These are phyloP conservation scores for Patellifolia procumbens DNA, from an alignment of 179 eudicot species.

Conservation along the genomic window DNA sequence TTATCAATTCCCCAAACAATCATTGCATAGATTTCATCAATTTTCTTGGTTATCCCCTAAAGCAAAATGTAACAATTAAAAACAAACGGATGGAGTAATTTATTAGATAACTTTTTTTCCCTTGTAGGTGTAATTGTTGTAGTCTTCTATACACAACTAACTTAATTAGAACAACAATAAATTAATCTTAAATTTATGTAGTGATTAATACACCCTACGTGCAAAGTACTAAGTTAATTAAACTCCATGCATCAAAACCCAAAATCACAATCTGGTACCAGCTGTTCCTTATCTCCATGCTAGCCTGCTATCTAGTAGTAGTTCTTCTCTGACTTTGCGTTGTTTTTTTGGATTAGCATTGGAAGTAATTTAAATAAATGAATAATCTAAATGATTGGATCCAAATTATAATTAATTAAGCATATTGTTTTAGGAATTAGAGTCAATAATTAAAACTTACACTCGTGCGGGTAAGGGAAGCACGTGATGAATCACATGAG, in stretches of 20 bases:
- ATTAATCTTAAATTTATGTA: neutral
- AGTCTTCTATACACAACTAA: too few relatives aligned
- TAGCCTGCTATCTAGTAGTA: conserved; percentile 19
- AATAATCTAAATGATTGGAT: conserved; percentile 16
- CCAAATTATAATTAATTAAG: conserved; percentile 17
- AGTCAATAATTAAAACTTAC: conserved; percentile 24
- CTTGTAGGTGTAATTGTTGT: too few relatives aligned
- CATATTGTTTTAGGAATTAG: conserved; percentile 13
- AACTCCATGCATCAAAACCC: conserved; percentile 10
- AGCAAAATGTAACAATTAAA: too few relatives aligned
- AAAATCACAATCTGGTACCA: conserved; percentile 29
- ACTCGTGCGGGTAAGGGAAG: conserved; percentile 39
- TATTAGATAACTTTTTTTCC: too few relatives aligned
- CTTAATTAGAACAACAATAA: too few relatives aligned
- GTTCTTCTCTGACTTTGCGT: conserved; percentile 30
- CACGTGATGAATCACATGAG: conserved; percentile 36
- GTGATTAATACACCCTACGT: conserved; percentile 1
- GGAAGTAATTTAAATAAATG: too few relatives aligned
- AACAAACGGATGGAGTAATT: too few relatives aligned
- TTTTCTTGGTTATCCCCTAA: too few relatives aligned
- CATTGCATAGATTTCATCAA: too few relatives aligned
- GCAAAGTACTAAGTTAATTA: neutral
- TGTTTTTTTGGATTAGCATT: conserved; percentile 19
- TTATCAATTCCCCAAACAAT: too few relatives aligned
- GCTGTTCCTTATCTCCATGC: conserved; percentile 32